Base-by-base conservation (phyloP, 176 grass and related monocot genomes). In the Aegilops longissima region DNA sequence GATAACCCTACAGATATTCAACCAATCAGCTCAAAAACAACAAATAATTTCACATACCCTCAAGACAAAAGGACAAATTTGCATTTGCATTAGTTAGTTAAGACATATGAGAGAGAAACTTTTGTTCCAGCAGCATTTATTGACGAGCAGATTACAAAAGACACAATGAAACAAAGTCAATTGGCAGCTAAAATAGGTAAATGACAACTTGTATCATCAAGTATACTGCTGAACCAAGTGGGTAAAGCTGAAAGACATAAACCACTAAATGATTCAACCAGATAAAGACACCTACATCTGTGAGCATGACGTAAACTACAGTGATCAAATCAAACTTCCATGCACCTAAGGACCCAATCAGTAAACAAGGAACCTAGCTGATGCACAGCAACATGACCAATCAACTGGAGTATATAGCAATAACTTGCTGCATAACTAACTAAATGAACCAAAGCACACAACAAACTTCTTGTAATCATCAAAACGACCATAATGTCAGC, bases 1-100 rank as follows among this genome's bases (percentile, higher is more conserved):
- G 16, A 93, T 85, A 77, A 94, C 76, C 89, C 97, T 98, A 87
- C 73, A 85, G 62, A 71, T 51, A 90, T 89, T 51, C 68, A 87
- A 70, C 52, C 29, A 84, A 40, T 91, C 70, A 84, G 72, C 38
- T 76, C 29, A 81, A 77, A 30, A 85, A 68, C 51, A 76, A 35
- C 11, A 63, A 87, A 79, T 64, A 75, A 70, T 58, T 75, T 9
- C 61, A 78, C n/a, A 30, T 66, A 40, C 4, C 44, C 3, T 12
- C 59, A 24, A 29, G 29, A 42, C 18, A 61, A 66, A 80, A 74
- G 62, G 38, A n/a, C 35, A 42, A 4, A 52, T 58, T 82, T n/a
- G 14, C 12, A 58, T 65, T 52, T 79, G 35, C 65, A 80, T 58
- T 56, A 18, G n/a, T 74, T 13, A 13, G 24, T 16, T 17, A 25